Conservation (phyloP, 345 rosid species). For the Dipteronia sinensis region DNA sequence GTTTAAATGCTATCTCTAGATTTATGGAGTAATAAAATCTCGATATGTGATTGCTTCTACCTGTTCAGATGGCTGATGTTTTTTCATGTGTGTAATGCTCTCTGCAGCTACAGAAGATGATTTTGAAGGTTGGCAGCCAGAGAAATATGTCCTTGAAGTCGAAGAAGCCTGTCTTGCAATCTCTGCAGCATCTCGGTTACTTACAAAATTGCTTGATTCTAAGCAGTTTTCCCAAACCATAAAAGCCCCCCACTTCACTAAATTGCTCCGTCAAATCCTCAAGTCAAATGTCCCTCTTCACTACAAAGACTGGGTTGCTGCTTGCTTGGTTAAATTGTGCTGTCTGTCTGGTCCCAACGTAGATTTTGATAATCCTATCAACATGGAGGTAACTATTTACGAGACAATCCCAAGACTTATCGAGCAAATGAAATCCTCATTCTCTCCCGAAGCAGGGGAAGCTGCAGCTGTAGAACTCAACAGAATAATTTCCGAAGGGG, state of each 20-base stretch:
- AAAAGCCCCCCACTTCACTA: constrained; percentile 35
- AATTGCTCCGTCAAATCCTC: constrained; percentile 47
- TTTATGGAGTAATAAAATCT: not conserved
- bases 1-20: not conserved
- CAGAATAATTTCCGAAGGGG: constrained; percentile 69
- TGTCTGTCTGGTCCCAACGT: constrained; percentile 35
- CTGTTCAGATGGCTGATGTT: constrained; percentile 16
- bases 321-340: constrained; percentile 70
- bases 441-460: constrained; percentile 60
- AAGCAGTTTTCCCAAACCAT: constrained; percentile 48
- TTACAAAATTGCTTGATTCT: constrained; percentile 70
- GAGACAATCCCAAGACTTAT: constrained; percentile 78
- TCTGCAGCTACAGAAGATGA: constrained; percentile 56
- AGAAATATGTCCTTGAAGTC: constrained; percentile 52
- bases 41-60: not conserved
- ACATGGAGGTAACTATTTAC: constrained; percentile 66
- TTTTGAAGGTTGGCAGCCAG: constrained; percentile 52
- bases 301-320: constrained; percentile 78
- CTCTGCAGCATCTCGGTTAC: constrained; percentile 71
- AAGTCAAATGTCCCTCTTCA: constrained; percentile 56
- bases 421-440: constrained; percentile 59
- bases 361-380: constrained; percentile 51
- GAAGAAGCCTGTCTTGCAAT: constrained; percentile 79
- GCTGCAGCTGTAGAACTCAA: constrained; percentile 79
- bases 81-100: constrained; percentile 8